Evolutionary conservation across 768 basidiomycete species (phyloP), one percentile per base, ranked within the genome.

Genomic region (Kwoniella bestiolae): DNA sequence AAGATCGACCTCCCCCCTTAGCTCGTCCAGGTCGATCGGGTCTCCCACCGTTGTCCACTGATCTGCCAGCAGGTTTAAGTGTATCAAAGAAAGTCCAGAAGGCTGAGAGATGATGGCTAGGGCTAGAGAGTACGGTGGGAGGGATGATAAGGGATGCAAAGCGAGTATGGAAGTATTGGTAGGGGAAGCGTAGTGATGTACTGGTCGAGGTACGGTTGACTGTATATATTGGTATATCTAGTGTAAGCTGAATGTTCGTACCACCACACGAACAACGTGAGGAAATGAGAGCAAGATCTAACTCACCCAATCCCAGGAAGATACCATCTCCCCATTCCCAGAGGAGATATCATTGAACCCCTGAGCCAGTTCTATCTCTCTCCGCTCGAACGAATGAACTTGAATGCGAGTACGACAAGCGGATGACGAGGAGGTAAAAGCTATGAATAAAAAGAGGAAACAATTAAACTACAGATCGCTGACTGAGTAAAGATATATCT

Each of bases 271-370:
- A 16, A 3, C 14, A 11, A 41, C 0, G 5, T 41, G 38, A 14
- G 38, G 18, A 41, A 28, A 35, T 45, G 23, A 14, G 9, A 4
- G 7, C 7, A n/a, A 35, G 12, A 8, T 18, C 29, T n/a, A n/a
- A 67, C 71, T 63, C 41, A 76, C 75, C 75, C 75, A 76, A 32
- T 76, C 75, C 66, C 63, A 74, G 25, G 55, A 60, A 9, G 59
- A n/a, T 25, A 50, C 51, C 5, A 32, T 4, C 7, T 61, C 55
- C n/a, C 64, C 62, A 11, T 57, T 47, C 2, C 62, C 59, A n/a
- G 52, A 60, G 6, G 60, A 35, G 26, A 72, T 69, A 2, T 69
- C 75, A 18, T 29, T 63, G 64, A 76, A 76, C 3, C 66, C 70
- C 23, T 69, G 63, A 8, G 72, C 67, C 9, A 73, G 32, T 26